Percentiles rank a stretch among this genome's conserved stretches.
Conservation (phyloP, 2,329 filamentous ascomycete genomes). For the Atkinsonella texensis region DNA sequence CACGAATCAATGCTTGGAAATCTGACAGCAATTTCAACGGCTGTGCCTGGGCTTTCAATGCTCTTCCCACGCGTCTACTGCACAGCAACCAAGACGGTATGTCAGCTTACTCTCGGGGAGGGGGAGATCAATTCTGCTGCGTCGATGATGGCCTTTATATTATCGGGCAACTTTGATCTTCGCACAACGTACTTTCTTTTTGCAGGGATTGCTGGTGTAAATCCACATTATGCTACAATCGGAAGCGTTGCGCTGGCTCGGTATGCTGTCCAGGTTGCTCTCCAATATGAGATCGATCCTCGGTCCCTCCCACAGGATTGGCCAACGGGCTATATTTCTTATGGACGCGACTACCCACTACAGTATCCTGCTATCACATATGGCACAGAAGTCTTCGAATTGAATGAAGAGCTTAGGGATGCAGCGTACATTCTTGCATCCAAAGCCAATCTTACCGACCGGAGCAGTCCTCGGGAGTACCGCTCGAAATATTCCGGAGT, state of each 20-base stretch:
- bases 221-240: constrained; percentile 53
- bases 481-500: constrained; percentile 37
- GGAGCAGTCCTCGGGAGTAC: constrained; percentile 35
- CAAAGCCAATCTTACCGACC: constrained; percentile 40
- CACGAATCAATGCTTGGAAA: constrained; percentile 34
- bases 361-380: constrained; percentile 49
- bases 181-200: constrained; percentile 57
- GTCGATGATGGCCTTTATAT: constrained; percentile 50
- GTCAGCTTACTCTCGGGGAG: constrained; percentile 58
- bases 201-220: constrained; percentile 63
- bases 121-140: constrained; percentile 64
- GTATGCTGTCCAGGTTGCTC: constrained; percentile 60
- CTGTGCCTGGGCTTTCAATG: constrained; percentile 51
- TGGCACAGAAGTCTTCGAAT: constrained; percentile 58
- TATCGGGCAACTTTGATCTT: constrained; percentile 52
- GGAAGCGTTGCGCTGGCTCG: constrained; percentile 55
- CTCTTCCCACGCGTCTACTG: constrained; percentile 55
- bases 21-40: constrained; percentile 43
- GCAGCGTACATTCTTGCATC: constrained; percentile 38
- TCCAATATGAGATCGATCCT: constrained; percentile 65
- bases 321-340: constrained; percentile 56
- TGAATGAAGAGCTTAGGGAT: constrained; percentile 46
- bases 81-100: constrained; percentile 45
- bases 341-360: constrained; percentile 41
- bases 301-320: constrained; percentile 55